Conservation (phyloP, 805 yeast species). For the Myxozyma mucilagina region DNA sequence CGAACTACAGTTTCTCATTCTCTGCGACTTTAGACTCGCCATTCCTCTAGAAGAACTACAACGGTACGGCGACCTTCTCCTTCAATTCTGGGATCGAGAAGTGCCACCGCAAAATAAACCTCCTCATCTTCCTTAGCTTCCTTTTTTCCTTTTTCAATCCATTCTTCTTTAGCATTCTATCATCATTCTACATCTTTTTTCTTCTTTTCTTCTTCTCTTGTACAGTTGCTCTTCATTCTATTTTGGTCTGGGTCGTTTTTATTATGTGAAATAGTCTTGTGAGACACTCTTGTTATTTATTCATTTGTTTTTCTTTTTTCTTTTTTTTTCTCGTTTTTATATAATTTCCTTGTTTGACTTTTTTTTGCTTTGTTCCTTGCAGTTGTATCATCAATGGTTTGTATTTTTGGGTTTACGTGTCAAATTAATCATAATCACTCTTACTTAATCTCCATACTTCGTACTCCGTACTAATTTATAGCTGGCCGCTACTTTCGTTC, state of each 20-base stretch:
- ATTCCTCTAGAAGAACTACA: slow-evolving; percentile 89
- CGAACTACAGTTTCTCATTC: slow-evolving; percentile 81
- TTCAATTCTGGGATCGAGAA: slow-evolving; percentile 74
- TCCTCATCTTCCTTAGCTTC: not conserved
- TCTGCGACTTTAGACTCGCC: slow-evolving; percentile 83
- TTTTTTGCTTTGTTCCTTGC: not conserved
- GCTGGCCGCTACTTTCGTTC: not conserved
- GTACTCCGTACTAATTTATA: not conserved
- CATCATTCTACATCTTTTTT: not conserved
- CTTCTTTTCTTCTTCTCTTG: not conserved
- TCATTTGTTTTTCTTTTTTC: not conserved
- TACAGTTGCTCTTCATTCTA: not conserved
- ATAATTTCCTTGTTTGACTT: not conserved
- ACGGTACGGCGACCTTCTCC: slow-evolving; percentile 79
- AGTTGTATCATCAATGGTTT: not conserved
- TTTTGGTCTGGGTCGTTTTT: not conserved
- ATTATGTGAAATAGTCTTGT: not conserved
- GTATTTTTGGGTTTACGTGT: not conserved
- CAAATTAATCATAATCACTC: not conserved
- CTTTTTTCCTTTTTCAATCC: not conserved
- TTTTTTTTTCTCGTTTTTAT: not conserved
- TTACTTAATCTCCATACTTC: not conserved
- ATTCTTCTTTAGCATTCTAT: not conserved
- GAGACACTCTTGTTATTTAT: not conserved
- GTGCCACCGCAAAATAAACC: slow-evolving; percentile 5